Base-by-base conservation (phyloP, 1,139 yeast species). In the Chernovozyma sophiae-reginae region DNA sequence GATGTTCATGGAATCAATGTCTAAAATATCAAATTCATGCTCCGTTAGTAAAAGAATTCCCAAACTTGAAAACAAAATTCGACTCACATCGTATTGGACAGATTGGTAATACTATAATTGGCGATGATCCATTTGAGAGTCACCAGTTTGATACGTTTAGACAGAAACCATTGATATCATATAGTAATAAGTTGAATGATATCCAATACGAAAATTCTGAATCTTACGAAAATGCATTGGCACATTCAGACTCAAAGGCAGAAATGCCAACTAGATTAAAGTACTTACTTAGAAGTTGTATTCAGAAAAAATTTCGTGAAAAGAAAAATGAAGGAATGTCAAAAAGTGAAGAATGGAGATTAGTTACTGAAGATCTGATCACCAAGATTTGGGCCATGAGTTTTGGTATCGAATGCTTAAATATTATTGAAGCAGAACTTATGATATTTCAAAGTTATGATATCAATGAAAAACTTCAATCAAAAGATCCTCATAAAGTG, bases 371-470 rank as follows among this genome's bases (percentile, higher is more conserved):
- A 51, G 83, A 79, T 43, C 51, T 68, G 1, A 60, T 70, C 4
- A 68, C 79, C 4, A 62, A 63, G 30, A 64, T 72, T 6, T 79
- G 85, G 84, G 68, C 74, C n/a, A 57, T 60, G 32, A 66, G 80
- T 42, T 79, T 65, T 51, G 79, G 79, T 1, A 60, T 79, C 31
- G 65, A 65, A 29, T 72, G 79, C 36, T 51, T 74, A 45, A 73
- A 72, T 43, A 66, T 78, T 13, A 72, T 69, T 42, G 78, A 76
- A 47, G 78, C 79, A 1, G 80, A 77, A 43, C 55, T 66, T 25
- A 52, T 70, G 15, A 53, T 69, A 11, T 62, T 72, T 41, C 61
- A 63, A 38, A 59, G 57, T 31, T 59, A 62, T 38, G 73, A 69
- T 43, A 61, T 62, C 18, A 65, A 60, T 42, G 33, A 19, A 4